A percentile compares a stretch with the other conserved stretches of the same genome.
phyloP scores from a whole-genome alignment of 257 asterid genomes.

The Osmanthus fragrans region DNA sequence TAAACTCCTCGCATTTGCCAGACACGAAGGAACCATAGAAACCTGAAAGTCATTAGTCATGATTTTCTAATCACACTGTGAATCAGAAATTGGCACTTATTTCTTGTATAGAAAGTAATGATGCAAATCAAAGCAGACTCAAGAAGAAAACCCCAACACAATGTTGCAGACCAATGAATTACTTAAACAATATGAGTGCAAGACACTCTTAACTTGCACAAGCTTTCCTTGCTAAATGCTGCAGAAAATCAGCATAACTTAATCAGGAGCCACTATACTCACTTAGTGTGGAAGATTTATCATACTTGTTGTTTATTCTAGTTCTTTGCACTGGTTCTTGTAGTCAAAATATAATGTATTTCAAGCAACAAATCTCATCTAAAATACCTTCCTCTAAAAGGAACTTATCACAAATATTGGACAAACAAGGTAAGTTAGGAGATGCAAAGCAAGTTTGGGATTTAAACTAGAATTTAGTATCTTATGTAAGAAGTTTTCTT shows the following conservation, averaged over 20 bases:
- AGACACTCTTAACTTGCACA: background rate
- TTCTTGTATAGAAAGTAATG: background rate
- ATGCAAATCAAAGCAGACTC: background rate
- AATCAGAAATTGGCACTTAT: background rate
- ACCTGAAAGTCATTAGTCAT: background rate
- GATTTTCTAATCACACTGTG: background rate
- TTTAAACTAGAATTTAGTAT: conserved; percentile 3
- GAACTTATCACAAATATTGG: background rate
- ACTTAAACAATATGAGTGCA: background rate
- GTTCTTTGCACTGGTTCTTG: background rate
- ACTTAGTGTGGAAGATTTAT: background rate
- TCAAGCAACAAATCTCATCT: background rate
- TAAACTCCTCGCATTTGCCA: background rate
- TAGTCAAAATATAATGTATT: background rate
- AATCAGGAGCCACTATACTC: background rate
- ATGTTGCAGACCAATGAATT: background rate
- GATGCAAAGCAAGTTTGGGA: background rate
- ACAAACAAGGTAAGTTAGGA: background rate
- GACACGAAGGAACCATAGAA: background rate
- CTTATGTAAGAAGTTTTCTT: conserved; percentile 1
- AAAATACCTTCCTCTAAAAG: background rate
- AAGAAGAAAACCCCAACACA: background rate
- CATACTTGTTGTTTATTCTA: background rate
- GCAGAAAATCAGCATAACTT: background rate
- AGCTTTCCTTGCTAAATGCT: background rate